These are phyloP conservation scores for Xylogone sp. DNA, from an alignment of 2,329 filamentous ascomycete genomes.

Conservation along the genomic window DNA sequence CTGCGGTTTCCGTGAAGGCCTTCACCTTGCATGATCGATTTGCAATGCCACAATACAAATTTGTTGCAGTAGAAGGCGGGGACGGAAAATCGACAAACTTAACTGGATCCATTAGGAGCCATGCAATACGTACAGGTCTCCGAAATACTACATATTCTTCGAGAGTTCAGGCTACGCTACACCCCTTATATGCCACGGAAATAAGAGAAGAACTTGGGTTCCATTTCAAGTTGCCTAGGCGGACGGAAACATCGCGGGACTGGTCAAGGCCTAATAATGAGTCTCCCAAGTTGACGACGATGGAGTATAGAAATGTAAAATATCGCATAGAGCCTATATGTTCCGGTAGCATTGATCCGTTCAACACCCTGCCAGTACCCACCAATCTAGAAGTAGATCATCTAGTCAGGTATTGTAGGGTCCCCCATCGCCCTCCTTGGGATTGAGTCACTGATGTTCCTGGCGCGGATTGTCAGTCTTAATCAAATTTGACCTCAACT, in stretches of 20 bases:
- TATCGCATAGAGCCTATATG: neutral
- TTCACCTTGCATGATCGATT: too few relatives aligned
- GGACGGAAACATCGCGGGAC: neutral
- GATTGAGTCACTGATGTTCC: neutral
- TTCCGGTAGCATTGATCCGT: neutral
- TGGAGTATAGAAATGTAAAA: neutral
- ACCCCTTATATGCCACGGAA: neutral
- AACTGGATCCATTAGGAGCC: neutral
- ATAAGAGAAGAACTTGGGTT: neutral
- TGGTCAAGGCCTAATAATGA: neutral
- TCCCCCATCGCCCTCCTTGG: neutral
- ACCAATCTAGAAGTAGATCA: constrained; percentile 1
- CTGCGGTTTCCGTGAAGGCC: too few relatives aligned
- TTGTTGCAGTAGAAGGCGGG: neutral
- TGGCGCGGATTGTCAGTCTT: neutral
- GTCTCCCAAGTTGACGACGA: neutral
- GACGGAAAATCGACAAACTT: neutral
- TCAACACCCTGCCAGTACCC: neutral
- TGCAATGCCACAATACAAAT: neutral
- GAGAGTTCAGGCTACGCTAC: neutral
- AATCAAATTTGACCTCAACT: constrained; percentile 3
- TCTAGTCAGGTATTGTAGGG: constrained; percentile 7
- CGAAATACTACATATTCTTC: neutral
- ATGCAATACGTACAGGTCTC: neutral
- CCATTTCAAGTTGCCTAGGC: neutral